Conservation (phyloP, 2,329 filamentous ascomycete species). For the Phialophora macrospora region DNA sequence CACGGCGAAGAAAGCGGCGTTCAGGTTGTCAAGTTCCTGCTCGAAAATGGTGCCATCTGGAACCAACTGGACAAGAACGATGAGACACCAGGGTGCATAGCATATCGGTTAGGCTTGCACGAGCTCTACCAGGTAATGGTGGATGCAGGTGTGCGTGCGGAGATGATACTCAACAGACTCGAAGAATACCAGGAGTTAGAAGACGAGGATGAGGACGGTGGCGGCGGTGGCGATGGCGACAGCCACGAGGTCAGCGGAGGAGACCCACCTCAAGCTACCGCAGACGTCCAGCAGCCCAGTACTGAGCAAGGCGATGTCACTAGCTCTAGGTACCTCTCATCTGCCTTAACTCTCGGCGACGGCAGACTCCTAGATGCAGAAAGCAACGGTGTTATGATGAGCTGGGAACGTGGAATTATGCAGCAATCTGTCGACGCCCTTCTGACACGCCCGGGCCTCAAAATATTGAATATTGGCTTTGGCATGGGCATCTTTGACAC, state of each 20-base stretch:
- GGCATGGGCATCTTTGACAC: constrained; percentile 88
- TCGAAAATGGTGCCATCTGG: constrained; percentile 93
- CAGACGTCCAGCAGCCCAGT: constrained; percentile 46
- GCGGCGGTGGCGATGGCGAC: constrained; percentile 39
- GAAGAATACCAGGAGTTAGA: constrained; percentile 77
- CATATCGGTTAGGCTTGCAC: constrained; percentile 68
- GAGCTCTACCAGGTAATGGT: constrained; percentile 82
- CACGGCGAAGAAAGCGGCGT: constrained; percentile 38
- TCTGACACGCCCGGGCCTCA: constrained; percentile 64
- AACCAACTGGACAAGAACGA: constrained; percentile 86
- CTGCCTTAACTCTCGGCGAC: constrained; percentile 66
- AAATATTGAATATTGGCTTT: constrained; percentile 83
- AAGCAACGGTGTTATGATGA: constrained; percentile 90
- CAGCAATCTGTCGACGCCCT: constrained; percentile 72
- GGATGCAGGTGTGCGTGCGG: constrained; percentile 86
- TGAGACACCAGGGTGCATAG: constrained; percentile 91
- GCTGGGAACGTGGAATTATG: constrained; percentile 90
- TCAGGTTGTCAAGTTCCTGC: constrained; percentile 73
- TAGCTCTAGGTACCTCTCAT: constrained; percentile 63
- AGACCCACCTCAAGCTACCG: constrained; percentile 36
- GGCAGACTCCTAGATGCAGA: constrained; percentile 73
- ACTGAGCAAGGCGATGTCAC: constrained; percentile 30
- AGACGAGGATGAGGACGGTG: constrained; percentile 45
- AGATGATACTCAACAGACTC: constrained; percentile 80
- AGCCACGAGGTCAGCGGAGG: constrained; percentile 35